Conservation (phyloP, 2,329 filamentous ascomycete genomes). For the Mycosphaerella sp. region DNA sequence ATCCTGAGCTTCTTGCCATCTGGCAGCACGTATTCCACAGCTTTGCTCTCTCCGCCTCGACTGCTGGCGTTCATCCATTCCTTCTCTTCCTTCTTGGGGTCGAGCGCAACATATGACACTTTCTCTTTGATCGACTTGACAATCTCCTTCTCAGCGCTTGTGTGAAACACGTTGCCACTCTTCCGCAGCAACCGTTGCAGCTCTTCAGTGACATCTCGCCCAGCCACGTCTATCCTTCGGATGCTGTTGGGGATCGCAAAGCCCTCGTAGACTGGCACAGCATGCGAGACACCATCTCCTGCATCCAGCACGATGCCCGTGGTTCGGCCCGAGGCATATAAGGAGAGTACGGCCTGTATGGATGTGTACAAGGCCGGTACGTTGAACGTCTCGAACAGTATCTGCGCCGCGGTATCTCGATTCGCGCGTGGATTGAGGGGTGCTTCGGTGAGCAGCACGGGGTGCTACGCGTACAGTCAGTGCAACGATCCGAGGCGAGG, state of each 20-base stretch:
- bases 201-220: constrained; percentile 92
- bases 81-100: constrained; percentile 92
- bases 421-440: constrained; percentile 93
- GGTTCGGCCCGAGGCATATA: constrained; percentile 93
- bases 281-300: constrained; percentile 93
- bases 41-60: constrained; percentile 60
- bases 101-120: constrained; percentile 81
- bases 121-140: constrained; percentile 96
- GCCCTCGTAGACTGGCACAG: constrained; percentile 94
- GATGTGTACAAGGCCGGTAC: constrained; percentile 94
- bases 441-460: constrained; percentile 90
- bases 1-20: constrained; percentile 94
- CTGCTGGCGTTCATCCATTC: constrained; percentile 72
- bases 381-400: constrained; percentile 98
- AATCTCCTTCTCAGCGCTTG: constrained; percentile 98
- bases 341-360: constrained; percentile 90
- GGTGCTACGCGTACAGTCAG: constrained; percentile 56
- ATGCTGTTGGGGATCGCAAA: constrained; percentile 97
- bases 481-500: not conserved
- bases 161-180: constrained; percentile 91
- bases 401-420: constrained; percentile 92
- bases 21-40: constrained; percentile 79
- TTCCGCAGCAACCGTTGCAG: constrained; percentile 86
- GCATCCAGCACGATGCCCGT: constrained; percentile 94
- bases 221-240: constrained; percentile 90